Evolutionary conservation across 805 yeast species (phyloP).

Genomic region (Clavispora santaluciae): DNA sequence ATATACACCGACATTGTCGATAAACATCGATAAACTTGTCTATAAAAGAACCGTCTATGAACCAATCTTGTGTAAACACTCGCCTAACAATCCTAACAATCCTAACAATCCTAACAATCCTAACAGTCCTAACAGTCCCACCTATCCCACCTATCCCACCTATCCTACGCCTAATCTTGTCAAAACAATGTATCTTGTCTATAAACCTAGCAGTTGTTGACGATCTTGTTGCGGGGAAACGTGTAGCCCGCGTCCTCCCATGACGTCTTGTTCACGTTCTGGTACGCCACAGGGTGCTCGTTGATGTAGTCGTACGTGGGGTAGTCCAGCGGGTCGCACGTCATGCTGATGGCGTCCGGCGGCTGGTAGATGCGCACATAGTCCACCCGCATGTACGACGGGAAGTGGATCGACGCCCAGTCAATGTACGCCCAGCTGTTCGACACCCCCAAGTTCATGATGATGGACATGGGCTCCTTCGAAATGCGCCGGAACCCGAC

Average conservation of each 20-base stretch:
- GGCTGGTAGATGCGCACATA: slow-evolving; percentile 41
- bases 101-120: too few species aligned
- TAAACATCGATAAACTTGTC: too few species aligned
- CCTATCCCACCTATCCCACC: too few species aligned
- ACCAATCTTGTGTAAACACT: too few species aligned
- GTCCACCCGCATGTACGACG: slow-evolving; percentile 33
- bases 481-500: slow-evolving; percentile 33
- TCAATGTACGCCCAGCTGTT: slow-evolving; percentile 39
- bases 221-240: slow-evolving; percentile 50
- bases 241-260: slow-evolving; percentile 41
- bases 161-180: too few species aligned
- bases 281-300: slow-evolving; percentile 28
- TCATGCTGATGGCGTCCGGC: slow-evolving; percentile 19
- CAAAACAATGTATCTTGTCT: too few species aligned
- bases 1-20: too few species aligned
- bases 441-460: slow-evolving; percentile 38
- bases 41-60: too few species aligned
- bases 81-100: too few species aligned
- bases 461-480: slow-evolving; percentile 36
- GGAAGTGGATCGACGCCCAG: slow-evolving; percentile 30
- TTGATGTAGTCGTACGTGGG: slow-evolving; percentile 36
- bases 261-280: slow-evolving; percentile 29
- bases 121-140: too few species aligned
- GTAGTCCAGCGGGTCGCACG: slow-evolving; percentile 35
- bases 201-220: slow-evolving; percentile 10